Percentiles rank a stretch among this genome's conserved stretches.
Conservation (phyloP, 163 green algal genomes). For the Scenedesmus sp. region DNA sequence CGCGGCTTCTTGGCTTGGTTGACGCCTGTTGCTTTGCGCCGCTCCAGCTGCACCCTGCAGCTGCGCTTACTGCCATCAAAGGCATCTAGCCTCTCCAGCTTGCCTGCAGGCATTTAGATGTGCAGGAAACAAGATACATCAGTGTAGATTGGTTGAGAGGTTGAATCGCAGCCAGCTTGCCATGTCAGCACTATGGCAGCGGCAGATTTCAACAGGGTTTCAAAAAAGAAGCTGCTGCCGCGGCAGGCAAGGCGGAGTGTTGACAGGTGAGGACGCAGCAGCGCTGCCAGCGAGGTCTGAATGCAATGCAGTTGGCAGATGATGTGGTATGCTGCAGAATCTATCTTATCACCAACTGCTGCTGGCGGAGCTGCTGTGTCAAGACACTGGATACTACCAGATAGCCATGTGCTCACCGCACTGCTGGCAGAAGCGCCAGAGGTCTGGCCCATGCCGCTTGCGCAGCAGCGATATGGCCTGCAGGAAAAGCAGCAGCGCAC, state of each 20-base stretch:
- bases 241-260: background rate
- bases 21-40: background rate
- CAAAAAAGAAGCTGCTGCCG: no score
- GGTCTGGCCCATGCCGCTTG: background rate
- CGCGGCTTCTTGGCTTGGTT: background rate
- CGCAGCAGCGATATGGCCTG: background rate
- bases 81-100: background rate
- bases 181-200: background rate
- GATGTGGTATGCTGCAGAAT: background rate
- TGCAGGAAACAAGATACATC: no score
- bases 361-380: background rate
- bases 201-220: no score
- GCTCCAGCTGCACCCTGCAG: background rate
- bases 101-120: background rate
- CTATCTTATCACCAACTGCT: background rate
- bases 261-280: background rate
- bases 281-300: background rate
- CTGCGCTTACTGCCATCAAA: slow-evolving; percentile 1
- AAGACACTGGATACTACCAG: no score
- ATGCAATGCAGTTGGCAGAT: background rate
- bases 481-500: background rate
- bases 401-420: background rate
- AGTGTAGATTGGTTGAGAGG: background rate
- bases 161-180: background rate
- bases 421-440: slow-evolving; percentile 7